Evolutionary conservation across 2,329 filamentous ascomycete species (phyloP), one percentile per base, ranked within the genome.

Genomic region (Pestalotiopsis fici): DNA sequence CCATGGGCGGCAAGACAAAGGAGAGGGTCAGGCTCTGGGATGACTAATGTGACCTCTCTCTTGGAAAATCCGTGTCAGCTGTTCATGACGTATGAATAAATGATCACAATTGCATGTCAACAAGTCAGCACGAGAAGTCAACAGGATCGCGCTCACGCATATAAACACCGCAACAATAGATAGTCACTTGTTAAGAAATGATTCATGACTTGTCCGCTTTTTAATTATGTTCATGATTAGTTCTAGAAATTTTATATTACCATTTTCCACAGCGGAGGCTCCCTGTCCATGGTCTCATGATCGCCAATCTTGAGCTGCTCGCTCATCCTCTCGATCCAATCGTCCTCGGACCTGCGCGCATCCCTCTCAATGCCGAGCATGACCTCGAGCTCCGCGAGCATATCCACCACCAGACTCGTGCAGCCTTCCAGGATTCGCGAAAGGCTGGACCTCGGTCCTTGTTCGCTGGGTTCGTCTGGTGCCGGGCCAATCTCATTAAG

Each of bases 311-410:
- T 71, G 47, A 75, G 67, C 25, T 79, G 79, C 60, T 81, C 75
- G 72, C 86, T 88, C 79, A 87, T 84, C 67, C 74, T 78, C 75
- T 82, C 82, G 56, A 92, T 86, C 87, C 90, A 91, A 55, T 80
- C 81, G 66, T 83, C 83, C 77, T 92, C 90, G 57, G 83, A 81
- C 59, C 77, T 79, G 64, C 88, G 77, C 4, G 87, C 85, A 71
- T 88, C 87, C 59, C 78, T 79, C 78, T 91, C 88, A 66, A 92
- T 86, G 72, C 85, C 82, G 66, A 83, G 83, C 90, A 92, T 92
- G 68, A 85, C 68, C n/a, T 77, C 77, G 69, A 92, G 78, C 79
- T 92, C 90, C n/a, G 80, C 81, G 57, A 90, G 76, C 89, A 91
- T 91, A 43, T 84, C 87, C 60, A 79, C 74, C 13, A 91, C 82